phyloP scores from a whole-genome alignment of 768 basidiomycete species.

The Hypsizygus marmoreus region DNA sequence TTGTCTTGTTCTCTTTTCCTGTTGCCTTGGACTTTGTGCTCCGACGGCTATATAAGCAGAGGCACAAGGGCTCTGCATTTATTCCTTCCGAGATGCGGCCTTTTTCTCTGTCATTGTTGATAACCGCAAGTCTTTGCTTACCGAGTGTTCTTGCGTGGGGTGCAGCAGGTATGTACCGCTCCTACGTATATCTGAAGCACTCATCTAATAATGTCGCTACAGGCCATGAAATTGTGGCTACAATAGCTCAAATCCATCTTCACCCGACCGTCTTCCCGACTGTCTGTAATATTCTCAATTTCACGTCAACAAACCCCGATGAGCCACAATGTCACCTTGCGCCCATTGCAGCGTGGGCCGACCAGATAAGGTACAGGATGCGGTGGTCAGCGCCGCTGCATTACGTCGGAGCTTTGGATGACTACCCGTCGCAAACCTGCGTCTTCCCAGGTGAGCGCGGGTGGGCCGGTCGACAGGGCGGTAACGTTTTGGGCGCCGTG shows the following conservation, averaged over 20 bases:
- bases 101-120: constrained; percentile 3
- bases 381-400: constrained; percentile 77
- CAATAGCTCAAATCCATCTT: constrained; percentile 91
- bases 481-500: constrained; percentile 79
- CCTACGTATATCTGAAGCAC: background rate
- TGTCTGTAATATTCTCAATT: constrained; percentile 72
- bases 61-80: constrained; percentile 2
- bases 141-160: constrained; percentile 38
- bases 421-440: constrained; percentile 78
- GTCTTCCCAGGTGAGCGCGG: constrained; percentile 74
- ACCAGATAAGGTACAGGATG: constrained; percentile 61
- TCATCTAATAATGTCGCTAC: background rate
- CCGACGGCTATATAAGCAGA: constrained; percentile 7
- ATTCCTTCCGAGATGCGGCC: constrained; percentile 9
- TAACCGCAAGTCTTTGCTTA: constrained; percentile 2
- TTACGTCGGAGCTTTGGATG: constrained; percentile 73
- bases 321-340: constrained; percentile 75
- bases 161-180: constrained; percentile 36
- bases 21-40: too few relatives aligned
- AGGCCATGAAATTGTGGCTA: constrained; percentile 94
- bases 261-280: constrained; percentile 67
- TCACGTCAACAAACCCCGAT: constrained; percentile 32
- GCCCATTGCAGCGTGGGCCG: constrained; percentile 87
- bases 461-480: constrained; percentile 57
- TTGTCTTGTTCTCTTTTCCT: too few relatives aligned